Evolutionary conservation across 352 stramenopile genomes (phyloP), one percentile per base, ranked within the genome.

Genomic region (Thraustotheca clavata): DNA sequence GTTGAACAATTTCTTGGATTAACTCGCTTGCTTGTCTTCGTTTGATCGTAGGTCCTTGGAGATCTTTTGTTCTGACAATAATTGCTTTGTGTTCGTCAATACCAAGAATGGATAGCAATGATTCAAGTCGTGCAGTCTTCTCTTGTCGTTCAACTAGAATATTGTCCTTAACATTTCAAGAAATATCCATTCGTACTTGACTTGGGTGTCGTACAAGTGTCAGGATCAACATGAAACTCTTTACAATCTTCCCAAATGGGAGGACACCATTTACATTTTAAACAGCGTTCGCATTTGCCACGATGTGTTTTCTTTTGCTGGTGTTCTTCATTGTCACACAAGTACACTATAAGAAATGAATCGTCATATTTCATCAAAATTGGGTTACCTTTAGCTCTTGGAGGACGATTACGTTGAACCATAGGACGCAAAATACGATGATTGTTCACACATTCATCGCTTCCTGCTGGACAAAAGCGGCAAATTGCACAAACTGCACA

Each of bases 151-250:
- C 43, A 31, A 52, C 43, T 52, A 24, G 16, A 20, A 43, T 52
- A 11, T n/a, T n/a, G n/a, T n/a, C n/a, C n/a, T n/a, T n/a, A n/a
- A n/a, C n/a, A n/a, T n/a, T n/a, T n/a, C n/a, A 14, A 3, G 9
- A 14, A 31, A 9, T 11, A 52, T 20, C 38, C 16, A 11, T 11
- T 52, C 43, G n/a, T 52, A 52, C 43, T 9, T 2, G 43, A 52
- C 6, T 31, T 20, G 31, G 43, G 43, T 52, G 43, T 52, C 11
- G 43, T 52, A 31, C 43, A 26, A 24, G 43, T 52, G 14, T 52
- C 43, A 31, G 43, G 43, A 31, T 52, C 43, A 7, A 52, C 43
- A 52, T 52, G 43, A 31, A 52, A 52, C 43, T 52, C 43, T 31
- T 52, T 52, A 31, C 43, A 52, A 24, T 52, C 43, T 1, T 52